Base-by-base conservation (phyloP, 441 rosid genomes). In the Cnidoscolus chayamansa region DNA sequence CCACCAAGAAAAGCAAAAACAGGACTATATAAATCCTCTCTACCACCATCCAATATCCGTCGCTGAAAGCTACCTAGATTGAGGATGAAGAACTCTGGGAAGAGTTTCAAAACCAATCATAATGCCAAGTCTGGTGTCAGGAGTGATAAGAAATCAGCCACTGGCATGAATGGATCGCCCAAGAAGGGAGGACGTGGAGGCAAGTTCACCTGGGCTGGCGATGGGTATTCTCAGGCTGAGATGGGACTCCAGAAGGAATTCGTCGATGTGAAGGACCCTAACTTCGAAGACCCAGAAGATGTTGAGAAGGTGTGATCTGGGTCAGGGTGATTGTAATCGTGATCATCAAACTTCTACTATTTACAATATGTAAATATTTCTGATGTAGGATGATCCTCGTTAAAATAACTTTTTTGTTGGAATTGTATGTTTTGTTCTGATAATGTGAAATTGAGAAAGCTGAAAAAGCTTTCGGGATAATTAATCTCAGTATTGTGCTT, bases 151-250 rank as follows among this genome's bases (percentile, higher is more conserved):
- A 86, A 74, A 77, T 89, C 91, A 4, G 86, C 77, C 2, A 84
- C 85, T 1, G 91, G 94, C 25, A 57, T 77, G 81, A 85, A 45
- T 15, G 94, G 94, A 77, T 87, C 85, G 64, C 90, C 91, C 0
- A 87, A 89, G 84, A 89, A 89, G 72, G 90, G 90, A 66, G 94
- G 94, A 48, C 90, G 69, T 43, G 91, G 90, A 0, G 90, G 94
- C 59, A 89, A 89, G 79, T 87, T 71, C 79, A 89, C 94, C 0
- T 87, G 91, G 94, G 75, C 80, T 37, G 94, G 94, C 68, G 87
- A 79, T 71, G 83, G 81, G 4, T 74, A 73, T 80, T 84, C 86
- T 3, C 63, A 31, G 40, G 85, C 81, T 1, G 91, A 89, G 90
- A 81, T 87, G 67, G 88, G 88, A 53, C 3, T 25, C 56, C 56